A percentile compares a stretch with the other conserved stretches of the same genome.
Evolutionary conservation across 2,329 filamentous ascomycete species (phyloP).

Genomic region (Pseudogymnoascus sp.): DNA sequence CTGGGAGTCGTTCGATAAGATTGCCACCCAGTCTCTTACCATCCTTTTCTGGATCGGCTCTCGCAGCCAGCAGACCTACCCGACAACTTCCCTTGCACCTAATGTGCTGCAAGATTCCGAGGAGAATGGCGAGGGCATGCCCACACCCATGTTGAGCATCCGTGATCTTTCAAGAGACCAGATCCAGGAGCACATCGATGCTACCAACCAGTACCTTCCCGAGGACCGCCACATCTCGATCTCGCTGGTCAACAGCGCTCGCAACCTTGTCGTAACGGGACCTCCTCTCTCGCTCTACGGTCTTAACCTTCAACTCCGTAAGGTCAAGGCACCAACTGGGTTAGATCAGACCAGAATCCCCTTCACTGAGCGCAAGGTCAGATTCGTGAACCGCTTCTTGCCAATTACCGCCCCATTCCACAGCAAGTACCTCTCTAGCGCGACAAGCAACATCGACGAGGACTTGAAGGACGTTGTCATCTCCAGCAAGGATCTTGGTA

Average conservation of each 20-base stretch:
- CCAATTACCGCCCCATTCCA: constrained; percentile 98
- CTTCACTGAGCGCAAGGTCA: constrained; percentile 90
- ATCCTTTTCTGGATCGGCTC: constrained; percentile 99
- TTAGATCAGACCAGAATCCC: constrained; percentile 92
- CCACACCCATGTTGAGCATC: constrained; percentile 97
- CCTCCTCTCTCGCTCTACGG: constrained; percentile 94
- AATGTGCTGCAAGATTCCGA: constrained; percentile 86
- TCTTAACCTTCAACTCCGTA: constrained; percentile 88
- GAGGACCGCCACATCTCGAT: constrained; percentile 89
- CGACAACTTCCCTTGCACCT: constrained; percentile 86
- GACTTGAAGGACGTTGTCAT: constrained; percentile 81
- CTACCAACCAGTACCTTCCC: constrained; percentile 93
- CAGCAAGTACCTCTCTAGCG: constrained; percentile 83
- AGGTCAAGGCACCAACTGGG: constrained; percentile 96
- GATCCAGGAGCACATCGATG: constrained; percentile 93
- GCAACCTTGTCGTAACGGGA: constrained; percentile 94
- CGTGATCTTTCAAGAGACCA: constrained; percentile 82
- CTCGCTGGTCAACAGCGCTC: constrained; percentile 91
- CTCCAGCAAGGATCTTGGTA: constrained; percentile 64
- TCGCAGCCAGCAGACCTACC: constrained; percentile 94
- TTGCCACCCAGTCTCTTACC: constrained; percentile 73
- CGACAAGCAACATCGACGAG: constrained; percentile 74
- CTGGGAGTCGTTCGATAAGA: constrained; percentile 85
- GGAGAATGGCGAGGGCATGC: constrained; percentile 88
- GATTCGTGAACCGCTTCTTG: constrained; percentile 93